phyloP scores from a whole-genome alignment of 192 early-diverging fungal species.

The Dimargaris cristalligena region DNA sequence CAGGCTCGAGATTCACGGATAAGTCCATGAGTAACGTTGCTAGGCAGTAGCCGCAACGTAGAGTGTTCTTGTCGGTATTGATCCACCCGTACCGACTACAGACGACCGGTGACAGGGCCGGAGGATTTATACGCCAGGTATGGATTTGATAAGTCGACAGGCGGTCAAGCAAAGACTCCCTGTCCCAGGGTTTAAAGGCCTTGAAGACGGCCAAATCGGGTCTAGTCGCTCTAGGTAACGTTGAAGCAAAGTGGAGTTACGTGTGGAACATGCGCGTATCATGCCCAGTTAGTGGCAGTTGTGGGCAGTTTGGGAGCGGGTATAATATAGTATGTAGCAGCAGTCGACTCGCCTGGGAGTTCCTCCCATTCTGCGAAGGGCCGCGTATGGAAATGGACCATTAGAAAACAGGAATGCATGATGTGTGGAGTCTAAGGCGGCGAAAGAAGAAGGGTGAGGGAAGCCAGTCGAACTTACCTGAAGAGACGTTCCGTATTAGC shows the following conservation, averaged over 20 bases:
- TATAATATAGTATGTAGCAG: neutral
- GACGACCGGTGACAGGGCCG: constrained; percentile 20
- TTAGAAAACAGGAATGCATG: too few species aligned
- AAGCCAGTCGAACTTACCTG: too few species aligned
- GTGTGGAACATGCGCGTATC: neutral
- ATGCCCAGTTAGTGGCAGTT: neutral
- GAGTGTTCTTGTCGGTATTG: constrained; percentile 24
- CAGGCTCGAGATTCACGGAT: constrained; percentile 12
- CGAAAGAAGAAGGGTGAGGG: too few species aligned
- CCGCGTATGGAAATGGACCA: too few species aligned
- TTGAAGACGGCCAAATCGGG: too few species aligned
- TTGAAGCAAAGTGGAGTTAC: neutral
- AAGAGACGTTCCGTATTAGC: too few species aligned
- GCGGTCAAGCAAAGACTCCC: constrained; percentile 22
- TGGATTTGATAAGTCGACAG: constrained; percentile 27
- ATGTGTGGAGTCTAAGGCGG: too few species aligned
- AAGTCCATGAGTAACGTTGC: constrained; percentile 22
- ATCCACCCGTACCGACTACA: constrained; percentile 30
- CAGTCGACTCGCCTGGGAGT: neutral
- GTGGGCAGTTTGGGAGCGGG: neutral
- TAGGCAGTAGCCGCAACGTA: constrained; percentile 22
- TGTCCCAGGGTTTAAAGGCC: constrained; percentile 26
- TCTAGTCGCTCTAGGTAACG: too few species aligned
- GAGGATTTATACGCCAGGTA: constrained; percentile 26
- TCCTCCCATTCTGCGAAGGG: neutral